Base-by-base conservation (phyloP, 306 rosid species). In the Prunus mongolica region DNA sequence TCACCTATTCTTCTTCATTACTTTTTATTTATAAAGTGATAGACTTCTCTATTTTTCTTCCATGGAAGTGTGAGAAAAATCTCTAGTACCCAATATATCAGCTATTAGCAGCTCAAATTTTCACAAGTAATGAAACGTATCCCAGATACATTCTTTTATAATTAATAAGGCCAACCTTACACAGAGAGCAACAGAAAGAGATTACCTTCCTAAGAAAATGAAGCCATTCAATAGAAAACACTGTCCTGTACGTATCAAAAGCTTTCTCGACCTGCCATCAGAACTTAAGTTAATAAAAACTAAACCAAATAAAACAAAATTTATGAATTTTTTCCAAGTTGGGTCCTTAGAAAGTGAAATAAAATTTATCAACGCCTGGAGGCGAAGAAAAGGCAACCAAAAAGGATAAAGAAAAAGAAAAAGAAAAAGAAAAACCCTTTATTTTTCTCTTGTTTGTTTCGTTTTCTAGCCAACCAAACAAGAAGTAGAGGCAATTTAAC, bases 221-320 rank as follows among this genome's bases (percentile, higher is more conserved):
- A 90, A 90, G 57, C 98, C 98, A 63, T 94, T 94, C 12, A 94
- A 78, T 70, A 94, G 91, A 80, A 94, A 94, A 84, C 96, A 94
- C 78, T 94, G 98, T 49, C 93, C 96, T 0, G 97, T 94, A 66
- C 98, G 91, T 16, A 88, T 79, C 84, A 81, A 32, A 71, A 91
- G 90, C 77, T 62, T 77, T 38, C 75, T 87, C 19, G 97, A 93
- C 89, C 94, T 91, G 80, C 22, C 24, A 58, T 56, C 28, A 69
- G 3, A 78, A 45, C 3, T 24, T 18, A 2, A 30, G 6, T 10
- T 3, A 34, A 65, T 1, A 19, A 28, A 30, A 28, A 14, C 3
- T 12, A 16, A 62, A 63, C 41, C 4, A n/a, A n/a, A 38, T 34
- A 4, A 19, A 38, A 2, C 28, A 32, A 30, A 30, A 61, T 2